phyloP scores from a whole-genome alignment of 495 filamentous ascomycete species.

The Penicillium silybi region DNA sequence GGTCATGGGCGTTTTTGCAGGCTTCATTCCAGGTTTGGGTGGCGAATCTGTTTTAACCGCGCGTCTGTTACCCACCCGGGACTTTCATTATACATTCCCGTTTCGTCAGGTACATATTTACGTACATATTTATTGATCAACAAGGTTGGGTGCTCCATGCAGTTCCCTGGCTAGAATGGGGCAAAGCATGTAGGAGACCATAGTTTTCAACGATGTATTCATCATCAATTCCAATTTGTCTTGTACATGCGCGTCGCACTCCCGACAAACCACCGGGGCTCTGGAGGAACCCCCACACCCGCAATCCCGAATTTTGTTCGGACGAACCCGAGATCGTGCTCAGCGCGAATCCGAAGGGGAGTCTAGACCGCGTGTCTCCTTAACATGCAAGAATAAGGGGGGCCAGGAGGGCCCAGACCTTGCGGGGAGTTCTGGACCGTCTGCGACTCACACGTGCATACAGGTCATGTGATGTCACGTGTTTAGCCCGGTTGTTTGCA shows the following conservation, averaged over 20 bases:
- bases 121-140: conserved; percentile 10
- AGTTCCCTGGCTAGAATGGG: conserved; percentile 1
- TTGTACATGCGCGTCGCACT: background rate
- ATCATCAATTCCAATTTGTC: conserved; percentile 3
- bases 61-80: conserved; percentile 17
- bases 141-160: background rate
- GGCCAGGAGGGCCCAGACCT: conserved; percentile 34
- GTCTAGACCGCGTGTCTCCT: conserved; percentile 30
- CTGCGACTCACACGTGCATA: background rate
- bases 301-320: conserved; percentile 4
- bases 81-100: conserved; percentile 10
- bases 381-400: conserved; percentile 14
- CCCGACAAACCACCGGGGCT: background rate
- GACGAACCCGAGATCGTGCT: conserved; percentile 5
- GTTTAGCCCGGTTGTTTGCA: background rate
- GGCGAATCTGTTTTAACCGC: conserved; percentile 20
- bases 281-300: background rate
- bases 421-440: conserved; percentile 27
- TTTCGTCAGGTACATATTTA: conserved; percentile 26
- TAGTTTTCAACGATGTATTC: conserved; percentile 2
- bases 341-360: background rate
- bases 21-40: conserved; percentile 11
- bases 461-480: background rate
- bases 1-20: conserved; percentile 29
- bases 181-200: conserved; percentile 1